Percentiles rank a stretch among this genome's conserved stretches.
Evolutionary conservation across 345 rosid species (phyloP).

Genomic region (Lepidium sativum): DNA sequence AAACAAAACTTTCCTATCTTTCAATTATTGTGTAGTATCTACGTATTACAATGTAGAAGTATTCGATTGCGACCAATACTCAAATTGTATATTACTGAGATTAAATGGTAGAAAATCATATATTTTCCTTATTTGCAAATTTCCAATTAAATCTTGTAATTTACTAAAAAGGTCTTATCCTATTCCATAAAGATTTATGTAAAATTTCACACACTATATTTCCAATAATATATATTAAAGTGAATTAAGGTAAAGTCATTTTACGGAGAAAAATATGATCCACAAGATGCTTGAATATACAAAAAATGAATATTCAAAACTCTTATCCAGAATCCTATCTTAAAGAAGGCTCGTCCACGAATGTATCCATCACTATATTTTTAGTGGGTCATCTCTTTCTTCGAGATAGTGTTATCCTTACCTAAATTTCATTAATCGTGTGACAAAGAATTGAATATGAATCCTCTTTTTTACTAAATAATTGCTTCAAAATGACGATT

Average conservation of each 20-base stretch:
- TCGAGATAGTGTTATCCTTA: neutral
- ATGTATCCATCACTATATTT: constrained; percentile 17
- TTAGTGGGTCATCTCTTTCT: constrained; percentile 9
- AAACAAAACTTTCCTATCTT: neutral
- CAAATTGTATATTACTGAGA: neutral
- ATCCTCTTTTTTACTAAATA: neutral
- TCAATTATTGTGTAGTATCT: neutral
- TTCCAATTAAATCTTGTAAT: neutral
- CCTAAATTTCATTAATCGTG: neutral
- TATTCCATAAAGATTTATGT: neutral
- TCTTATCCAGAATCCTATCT: constrained; percentile 24
- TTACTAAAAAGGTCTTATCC: neutral
- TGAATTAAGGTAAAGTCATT: neutral
- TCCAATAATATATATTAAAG: neutral
- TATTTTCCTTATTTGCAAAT: neutral
- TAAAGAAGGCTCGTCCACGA: constrained; percentile 8
- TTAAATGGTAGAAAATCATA: neutral
- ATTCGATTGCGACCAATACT: neutral
- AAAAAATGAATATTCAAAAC: constrained; percentile 7
- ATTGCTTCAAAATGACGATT: neutral
- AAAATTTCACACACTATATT: neutral
- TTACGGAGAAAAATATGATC: neutral
- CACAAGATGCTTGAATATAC: constrained; percentile 13
- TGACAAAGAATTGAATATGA: neutral
- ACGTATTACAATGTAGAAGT: constrained; percentile 6